phyloP scores from a whole-genome alignment of 805 yeast genomes.

The Candida sanyiensis region DNA sequence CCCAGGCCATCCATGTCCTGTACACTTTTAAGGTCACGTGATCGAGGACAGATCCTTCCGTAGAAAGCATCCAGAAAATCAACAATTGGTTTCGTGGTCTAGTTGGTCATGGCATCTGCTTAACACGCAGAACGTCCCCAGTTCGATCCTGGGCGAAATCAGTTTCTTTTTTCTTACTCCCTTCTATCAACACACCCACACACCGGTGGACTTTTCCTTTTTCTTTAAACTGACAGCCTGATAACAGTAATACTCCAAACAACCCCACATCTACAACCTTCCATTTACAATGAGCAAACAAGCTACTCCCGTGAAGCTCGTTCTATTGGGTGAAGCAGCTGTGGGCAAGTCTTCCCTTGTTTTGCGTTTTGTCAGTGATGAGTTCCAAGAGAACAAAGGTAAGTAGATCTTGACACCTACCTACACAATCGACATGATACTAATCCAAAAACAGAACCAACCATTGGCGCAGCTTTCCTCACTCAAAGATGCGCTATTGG shows the following conservation, averaged over 20 bases:
- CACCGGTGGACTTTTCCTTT: neutral
- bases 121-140: constrained; percentile 99
- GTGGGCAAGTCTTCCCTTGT: constrained; percentile 95
- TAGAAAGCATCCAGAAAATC: too few species aligned
- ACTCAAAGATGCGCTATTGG: constrained; percentile 91
- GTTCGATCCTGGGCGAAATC: constrained; percentile 99
- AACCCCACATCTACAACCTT: neutral
- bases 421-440: constrained; percentile 10
- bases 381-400: constrained; percentile 88
- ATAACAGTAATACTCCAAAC: neutral
- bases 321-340: constrained; percentile 93
- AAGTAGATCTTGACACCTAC: constrained; percentile 12
- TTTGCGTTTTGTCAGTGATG: constrained; percentile 86
- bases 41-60: too few species aligned
- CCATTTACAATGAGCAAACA: constrained; percentile 28
- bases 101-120: constrained; percentile 99
- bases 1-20: too few species aligned
- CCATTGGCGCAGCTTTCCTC: constrained; percentile 95
- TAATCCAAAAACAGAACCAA: constrained; percentile 62
- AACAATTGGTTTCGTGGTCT: constrained; percentile 85
- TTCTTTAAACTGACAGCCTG: neutral
- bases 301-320: constrained; percentile 78
- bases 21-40: too few species aligned
- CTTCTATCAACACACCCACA: neutral
- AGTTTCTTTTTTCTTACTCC: constrained; percentile 26